A percentile compares a stretch with the other conserved stretches of the same genome.
Conservation (phyloP, 805 yeast genomes). For the Yamadazyma nakazawae region DNA sequence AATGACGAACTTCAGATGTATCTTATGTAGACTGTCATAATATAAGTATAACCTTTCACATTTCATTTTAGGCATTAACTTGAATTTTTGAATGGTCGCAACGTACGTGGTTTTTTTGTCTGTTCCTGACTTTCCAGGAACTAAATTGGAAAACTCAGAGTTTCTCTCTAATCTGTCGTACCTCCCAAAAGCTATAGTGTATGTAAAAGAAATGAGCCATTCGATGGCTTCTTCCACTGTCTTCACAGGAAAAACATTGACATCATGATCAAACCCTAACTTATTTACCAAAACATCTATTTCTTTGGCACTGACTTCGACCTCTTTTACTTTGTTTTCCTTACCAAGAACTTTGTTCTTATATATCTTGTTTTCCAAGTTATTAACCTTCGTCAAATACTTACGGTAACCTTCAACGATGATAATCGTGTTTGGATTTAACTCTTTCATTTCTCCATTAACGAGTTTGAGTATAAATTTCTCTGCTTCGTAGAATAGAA, state of each 20-base stretch:
- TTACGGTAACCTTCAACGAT: slow-evolving; percentile 46
- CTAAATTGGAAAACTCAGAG: slow-evolving; percentile 52
- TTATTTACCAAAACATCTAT: slow-evolving; percentile 16
- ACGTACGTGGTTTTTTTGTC: slow-evolving; percentile 44
- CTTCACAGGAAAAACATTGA: slow-evolving; percentile 51
- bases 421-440: not conserved
- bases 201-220: slow-evolving; percentile 57
- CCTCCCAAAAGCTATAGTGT: slow-evolving; percentile 49
- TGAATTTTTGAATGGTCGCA: slow-evolving; percentile 54
- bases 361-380: slow-evolving; percentile 43
- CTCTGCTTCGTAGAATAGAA: slow-evolving; percentile 46
- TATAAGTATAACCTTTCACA: slow-evolving; percentile 43
- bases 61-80: slow-evolving; percentile 51
- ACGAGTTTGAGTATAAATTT: slow-evolving; percentile 30
- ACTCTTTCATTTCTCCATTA: not conserved
- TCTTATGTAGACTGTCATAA: slow-evolving; percentile 37
- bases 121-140: slow-evolving; percentile 52
- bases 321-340: slow-evolving; percentile 6
- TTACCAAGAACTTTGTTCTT: slow-evolving; percentile 12
- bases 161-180: slow-evolving; percentile 58
- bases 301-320: slow-evolving; percentile 40
- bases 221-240: slow-evolving; percentile 43
- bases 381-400: slow-evolving; percentile 41
- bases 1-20: slow-evolving; percentile 24
- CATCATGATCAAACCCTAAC: slow-evolving; percentile 42